Base-by-base conservation (phyloP, 1,139 yeast genomes). In the Protomyces lactucae-debilis region DNA sequence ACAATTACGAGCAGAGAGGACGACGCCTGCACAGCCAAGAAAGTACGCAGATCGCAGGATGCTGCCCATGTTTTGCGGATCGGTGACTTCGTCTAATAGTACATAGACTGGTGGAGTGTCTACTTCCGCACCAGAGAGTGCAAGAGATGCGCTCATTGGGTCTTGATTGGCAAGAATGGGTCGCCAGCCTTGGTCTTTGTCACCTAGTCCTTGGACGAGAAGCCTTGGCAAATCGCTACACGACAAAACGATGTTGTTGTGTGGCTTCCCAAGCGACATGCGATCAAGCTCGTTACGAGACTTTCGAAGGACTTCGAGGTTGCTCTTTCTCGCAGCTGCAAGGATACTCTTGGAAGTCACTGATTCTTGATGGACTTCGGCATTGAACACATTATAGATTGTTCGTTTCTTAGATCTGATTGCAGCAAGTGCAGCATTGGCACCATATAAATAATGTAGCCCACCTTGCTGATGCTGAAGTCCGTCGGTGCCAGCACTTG, bases 41-140 rank as follows among this genome's bases (percentile, higher is more conserved):
- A 82, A 91, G 74, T 85, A 88, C 0, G 96, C 95, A 0, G 92
- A 83, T 72, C 98, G 79, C 39, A 90, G 76, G 57, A 92, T 85
- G 40, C 95, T 95, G 1, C 98, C 98, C 70, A 89, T 79, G 72
- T 92, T 92, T 73, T 89, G 96, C 0, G 97, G 95, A 73, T 92
- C 97, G 3, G 91, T 85, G 61, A 92, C 45, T 52, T 60, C 61
- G 51, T 65, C 67, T 28, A 65, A 23, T 21, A 60, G 43, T 18
- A 65, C 53, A 55, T 60, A 65, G 16, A 65, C 45, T 25, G 61
- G 57, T 4, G 36, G 21, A 4, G 10, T 32, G 25, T 16, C 18
- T 25, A 10, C 12, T 14, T 10, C 23, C 6, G 14, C 53, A 14
- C 43, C 21, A 8, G 51, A 3, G 3, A 18, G 12, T 14, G n/a